Evolutionary conservation across 1,284 basidiomycete genomes (phyloP).

Genomic region (Polyporus tsugae): DNA sequence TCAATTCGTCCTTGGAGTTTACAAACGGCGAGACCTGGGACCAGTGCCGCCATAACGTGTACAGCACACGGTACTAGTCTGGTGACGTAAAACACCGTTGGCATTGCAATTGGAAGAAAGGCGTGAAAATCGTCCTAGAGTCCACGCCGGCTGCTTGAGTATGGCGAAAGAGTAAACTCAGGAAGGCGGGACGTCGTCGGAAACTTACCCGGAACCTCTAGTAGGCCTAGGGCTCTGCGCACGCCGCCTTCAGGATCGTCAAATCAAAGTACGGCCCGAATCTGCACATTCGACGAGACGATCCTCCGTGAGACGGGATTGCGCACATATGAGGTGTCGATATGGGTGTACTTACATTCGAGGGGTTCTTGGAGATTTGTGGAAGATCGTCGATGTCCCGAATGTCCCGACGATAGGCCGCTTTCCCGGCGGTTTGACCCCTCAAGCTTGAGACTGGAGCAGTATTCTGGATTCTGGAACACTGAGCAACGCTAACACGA

Average conservation of each 20-base stretch:
- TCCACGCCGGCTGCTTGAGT: background rate
- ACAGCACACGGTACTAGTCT: no score
- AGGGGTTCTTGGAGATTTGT: background rate
- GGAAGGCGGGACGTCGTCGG: background rate
- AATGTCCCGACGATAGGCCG: background rate
- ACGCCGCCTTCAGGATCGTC: background rate
- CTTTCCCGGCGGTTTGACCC: background rate
- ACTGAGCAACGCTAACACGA: background rate
- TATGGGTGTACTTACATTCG: background rate
- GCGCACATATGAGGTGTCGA: background rate
- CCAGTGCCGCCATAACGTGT: no score
- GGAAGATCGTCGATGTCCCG: background rate
- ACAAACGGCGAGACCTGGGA: no score
- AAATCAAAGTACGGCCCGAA: background rate
- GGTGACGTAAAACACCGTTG: no score
- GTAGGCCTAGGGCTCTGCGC: background rate
- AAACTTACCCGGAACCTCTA: background rate
- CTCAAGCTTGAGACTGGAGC: background rate
- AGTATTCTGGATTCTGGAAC: background rate
- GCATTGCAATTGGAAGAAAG: background rate
- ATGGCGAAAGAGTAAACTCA: background rate
- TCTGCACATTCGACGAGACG: background rate
- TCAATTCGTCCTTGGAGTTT: no score
- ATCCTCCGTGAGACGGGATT: slow-evolving; percentile 1
- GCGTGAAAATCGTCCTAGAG: background rate